Evolutionary conservation across 2,329 filamentous ascomycete genomes (phyloP).

Genomic region (Scedosporium boydii): DNA sequence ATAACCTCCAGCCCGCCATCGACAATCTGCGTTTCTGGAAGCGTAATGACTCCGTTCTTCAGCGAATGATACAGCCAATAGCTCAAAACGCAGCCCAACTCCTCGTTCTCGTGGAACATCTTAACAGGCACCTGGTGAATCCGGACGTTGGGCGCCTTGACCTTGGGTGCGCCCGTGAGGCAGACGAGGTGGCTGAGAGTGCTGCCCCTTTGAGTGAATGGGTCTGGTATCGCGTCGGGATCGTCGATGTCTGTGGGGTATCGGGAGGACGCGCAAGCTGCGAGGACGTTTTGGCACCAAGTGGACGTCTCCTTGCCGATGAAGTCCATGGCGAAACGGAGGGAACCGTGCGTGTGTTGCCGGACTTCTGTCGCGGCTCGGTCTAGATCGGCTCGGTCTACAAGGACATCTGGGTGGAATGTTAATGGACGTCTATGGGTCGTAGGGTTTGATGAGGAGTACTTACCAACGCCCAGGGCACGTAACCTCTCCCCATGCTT

Average conservation of each 20-base stretch:
- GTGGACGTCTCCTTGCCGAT: slow-evolving; percentile 54
- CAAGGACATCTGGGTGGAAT: slow-evolving; percentile 49
- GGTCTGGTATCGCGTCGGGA: not conserved
- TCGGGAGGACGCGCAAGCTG: slow-evolving; percentile 13
- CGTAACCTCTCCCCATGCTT: slow-evolving; percentile 42
- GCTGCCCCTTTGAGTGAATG: not conserved
- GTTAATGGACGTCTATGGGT: slow-evolving; percentile 16
- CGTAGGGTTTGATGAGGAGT: slow-evolving; percentile 35
- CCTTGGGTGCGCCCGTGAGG: slow-evolving; percentile 57
- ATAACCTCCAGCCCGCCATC: slow-evolving; percentile 55
- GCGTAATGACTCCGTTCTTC: slow-evolving; percentile 36
- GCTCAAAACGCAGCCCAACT: slow-evolving; percentile 52
- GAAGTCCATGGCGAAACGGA: slow-evolving; percentile 62
- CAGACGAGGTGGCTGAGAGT: slow-evolving; percentile 49
- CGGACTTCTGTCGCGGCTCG: slow-evolving; percentile 58
- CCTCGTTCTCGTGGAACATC: slow-evolving; percentile 59
- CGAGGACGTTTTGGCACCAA: slow-evolving; percentile 6
- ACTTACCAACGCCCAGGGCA: slow-evolving; percentile 4
- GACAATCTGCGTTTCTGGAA: slow-evolving; percentile 57
- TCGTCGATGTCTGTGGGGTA: slow-evolving; percentile 1
- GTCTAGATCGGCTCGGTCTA: slow-evolving; percentile 57
- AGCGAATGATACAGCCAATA: slow-evolving; percentile 61
- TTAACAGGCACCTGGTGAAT: slow-evolving; percentile 67
- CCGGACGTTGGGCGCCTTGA: slow-evolving; percentile 28
- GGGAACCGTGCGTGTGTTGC: slow-evolving; percentile 42